Evolutionary conservation across 306 rosid genomes (phyloP).

Genomic region (Canavalia ensiformis): DNA sequence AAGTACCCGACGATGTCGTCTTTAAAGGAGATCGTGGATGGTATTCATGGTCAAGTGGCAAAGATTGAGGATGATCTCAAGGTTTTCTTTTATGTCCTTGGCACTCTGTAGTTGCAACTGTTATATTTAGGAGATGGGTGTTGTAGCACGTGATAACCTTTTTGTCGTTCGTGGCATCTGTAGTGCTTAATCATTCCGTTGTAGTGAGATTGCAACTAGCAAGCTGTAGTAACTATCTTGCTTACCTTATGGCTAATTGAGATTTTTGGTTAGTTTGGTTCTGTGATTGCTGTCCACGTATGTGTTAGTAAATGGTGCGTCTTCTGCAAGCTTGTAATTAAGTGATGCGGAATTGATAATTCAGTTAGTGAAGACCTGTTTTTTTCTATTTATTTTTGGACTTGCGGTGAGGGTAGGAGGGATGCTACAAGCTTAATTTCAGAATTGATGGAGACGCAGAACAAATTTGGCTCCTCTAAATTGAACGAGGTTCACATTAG

Average conservation of each 20-base stretch:
- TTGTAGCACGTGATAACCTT: neutral
- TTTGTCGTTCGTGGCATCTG: neutral
- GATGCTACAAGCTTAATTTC: conserved; percentile 10
- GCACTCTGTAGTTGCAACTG: conserved; percentile 3
- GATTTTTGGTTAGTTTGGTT: neutral
- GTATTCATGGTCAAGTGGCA: conserved; percentile 84
- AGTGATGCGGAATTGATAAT: conserved; percentile 30
- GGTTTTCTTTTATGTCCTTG: conserved; percentile 51
- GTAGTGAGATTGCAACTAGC: neutral
- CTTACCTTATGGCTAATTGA: neutral
- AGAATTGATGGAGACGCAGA: conserved; percentile 11
- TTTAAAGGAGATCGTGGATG: conserved; percentile 76
- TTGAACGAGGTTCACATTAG: neutral
- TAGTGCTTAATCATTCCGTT: neutral
- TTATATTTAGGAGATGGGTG: conserved; percentile 39
- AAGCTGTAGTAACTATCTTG: neutral
- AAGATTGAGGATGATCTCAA: conserved; percentile 97
- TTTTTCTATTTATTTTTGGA: neutral
- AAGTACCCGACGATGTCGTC: conserved; percentile 93
- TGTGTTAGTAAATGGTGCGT: neutral
- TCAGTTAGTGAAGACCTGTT: conserved; percentile 15
- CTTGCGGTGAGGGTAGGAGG: neutral
- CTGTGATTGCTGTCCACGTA: neutral
- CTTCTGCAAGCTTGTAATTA: conserved; percentile 10
- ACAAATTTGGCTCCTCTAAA: conserved; percentile 7